These are phyloP conservation scores for Rhodotorula sp. DNA, from an alignment of 1,284 basidiomycete genomes.

Conservation along the genomic window DNA sequence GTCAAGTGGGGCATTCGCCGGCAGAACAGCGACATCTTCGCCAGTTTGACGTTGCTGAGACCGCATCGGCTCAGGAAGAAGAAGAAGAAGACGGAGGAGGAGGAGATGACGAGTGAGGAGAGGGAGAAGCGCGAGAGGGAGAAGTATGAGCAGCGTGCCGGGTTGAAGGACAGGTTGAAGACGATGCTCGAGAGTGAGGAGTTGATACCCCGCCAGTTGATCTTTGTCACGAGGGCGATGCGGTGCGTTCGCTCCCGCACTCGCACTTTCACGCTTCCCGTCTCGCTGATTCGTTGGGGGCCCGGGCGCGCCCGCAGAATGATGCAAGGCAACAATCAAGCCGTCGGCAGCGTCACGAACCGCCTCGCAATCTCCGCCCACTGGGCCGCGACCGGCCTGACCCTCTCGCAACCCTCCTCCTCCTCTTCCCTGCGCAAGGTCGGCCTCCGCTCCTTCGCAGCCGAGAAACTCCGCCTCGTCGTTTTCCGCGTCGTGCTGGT, in stretches of 20 bases:
- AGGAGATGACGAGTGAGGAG: conserved; percentile 4
- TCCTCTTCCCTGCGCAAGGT: conserved; percentile 50
- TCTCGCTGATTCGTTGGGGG: background rate
- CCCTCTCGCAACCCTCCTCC: conserved; percentile 55
- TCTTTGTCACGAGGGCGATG: conserved; percentile 80
- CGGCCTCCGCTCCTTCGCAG: conserved; percentile 48
- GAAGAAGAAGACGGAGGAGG: conserved; percentile 34
- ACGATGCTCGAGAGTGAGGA: conserved; percentile 55
- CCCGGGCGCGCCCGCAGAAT: conserved; percentile 2
- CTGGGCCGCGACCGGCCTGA: conserved; percentile 52
- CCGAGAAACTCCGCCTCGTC: conserved; percentile 48
- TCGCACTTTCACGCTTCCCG: background rate
- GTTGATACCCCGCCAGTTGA: conserved; percentile 63
- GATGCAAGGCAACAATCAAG: conserved; percentile 60
- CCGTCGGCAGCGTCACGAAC: conserved; percentile 76
- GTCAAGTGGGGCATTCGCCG: conserved; percentile 71
- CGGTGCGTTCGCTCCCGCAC: conserved; percentile 52
- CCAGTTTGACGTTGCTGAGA: conserved; percentile 42
- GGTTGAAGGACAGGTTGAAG: conserved; percentile 53
- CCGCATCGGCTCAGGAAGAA: conserved; percentile 45
- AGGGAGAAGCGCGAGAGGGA: conserved; percentile 43
- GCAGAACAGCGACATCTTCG: conserved; percentile 64
- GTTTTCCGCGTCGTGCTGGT: conserved; percentile 52
- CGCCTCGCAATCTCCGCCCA: conserved; percentile 69
- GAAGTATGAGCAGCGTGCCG: conserved; percentile 52